phyloP scores from a whole-genome alignment of 331 rosid genomes.

The Rhamnella rubrinervis region DNA sequence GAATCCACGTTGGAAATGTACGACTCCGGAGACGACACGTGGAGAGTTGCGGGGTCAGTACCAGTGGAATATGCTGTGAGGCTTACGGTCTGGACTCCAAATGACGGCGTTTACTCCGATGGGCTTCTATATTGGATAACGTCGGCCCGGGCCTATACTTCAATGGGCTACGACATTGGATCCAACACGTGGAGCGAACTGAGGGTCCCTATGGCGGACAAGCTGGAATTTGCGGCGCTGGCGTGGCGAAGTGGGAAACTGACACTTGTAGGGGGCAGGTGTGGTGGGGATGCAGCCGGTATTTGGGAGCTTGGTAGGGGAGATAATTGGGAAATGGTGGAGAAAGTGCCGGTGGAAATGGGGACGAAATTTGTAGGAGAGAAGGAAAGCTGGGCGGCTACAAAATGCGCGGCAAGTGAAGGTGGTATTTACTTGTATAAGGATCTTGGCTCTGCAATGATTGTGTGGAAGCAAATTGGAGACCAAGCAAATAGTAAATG shows the following conservation, averaged over 20 bases:
- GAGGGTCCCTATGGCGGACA: constrained; percentile 56
- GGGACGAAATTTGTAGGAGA: constrained; percentile 41
- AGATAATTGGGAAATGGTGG: constrained; percentile 39
- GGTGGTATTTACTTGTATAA: constrained; percentile 47
- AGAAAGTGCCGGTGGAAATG: constrained; percentile 45
- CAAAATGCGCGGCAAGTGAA: constrained; percentile 51
- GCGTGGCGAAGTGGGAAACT: constrained; percentile 38
- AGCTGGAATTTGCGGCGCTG: constrained; percentile 54
- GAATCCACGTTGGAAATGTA: constrained; percentile 52
- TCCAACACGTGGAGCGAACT: constrained; percentile 41
- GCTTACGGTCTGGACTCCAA: constrained; percentile 74
- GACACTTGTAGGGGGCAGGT: constrained; percentile 48
- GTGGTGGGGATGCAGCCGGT: constrained; percentile 32
- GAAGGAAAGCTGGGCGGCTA: constrained; percentile 47
- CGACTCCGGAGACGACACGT: constrained; percentile 36
- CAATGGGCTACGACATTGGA: constrained; percentile 39
- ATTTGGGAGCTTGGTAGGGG: constrained; percentile 53
- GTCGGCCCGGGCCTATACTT: constrained; percentile 51
- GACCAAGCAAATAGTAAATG: constrained; percentile 16
- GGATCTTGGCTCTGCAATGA: constrained; percentile 51
- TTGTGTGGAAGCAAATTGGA: constrained; percentile 34
- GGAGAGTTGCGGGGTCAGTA: constrained; percentile 42
- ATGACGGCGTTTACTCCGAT: constrained; percentile 39
- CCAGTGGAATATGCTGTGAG: constrained; percentile 61
- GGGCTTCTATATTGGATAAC: constrained; percentile 60